Evolutionary conservation across 805 yeast genomes (phyloP).

Genomic region (Candida patagonica): DNA sequence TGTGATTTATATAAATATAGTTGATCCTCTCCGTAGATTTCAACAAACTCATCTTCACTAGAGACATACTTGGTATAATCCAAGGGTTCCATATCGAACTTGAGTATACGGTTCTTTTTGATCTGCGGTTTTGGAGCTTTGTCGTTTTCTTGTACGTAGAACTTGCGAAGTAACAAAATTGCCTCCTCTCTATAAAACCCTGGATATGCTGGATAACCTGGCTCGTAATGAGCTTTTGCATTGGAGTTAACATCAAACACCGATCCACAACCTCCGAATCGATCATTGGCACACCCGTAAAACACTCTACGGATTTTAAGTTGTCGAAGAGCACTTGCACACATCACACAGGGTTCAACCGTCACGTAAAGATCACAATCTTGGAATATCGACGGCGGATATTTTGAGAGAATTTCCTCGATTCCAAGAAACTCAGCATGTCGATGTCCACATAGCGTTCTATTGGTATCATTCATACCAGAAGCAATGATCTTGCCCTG

Average conservation of each 20-base stretch:
- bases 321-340: slow-evolving; percentile 86
- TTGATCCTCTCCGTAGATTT: slow-evolving; percentile 39
- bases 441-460: slow-evolving; percentile 67
- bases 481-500: slow-evolving; percentile 48
- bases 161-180: slow-evolving; percentile 65
- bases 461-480: slow-evolving; percentile 83
- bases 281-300: slow-evolving; percentile 89
- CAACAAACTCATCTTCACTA: slow-evolving; percentile 39
- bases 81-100: slow-evolving; percentile 47
- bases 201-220: slow-evolving; percentile 53
- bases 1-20: not conserved
- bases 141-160: slow-evolving; percentile 77
- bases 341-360: slow-evolving; percentile 97
- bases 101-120: slow-evolving; percentile 46
- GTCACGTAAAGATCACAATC: slow-evolving; percentile 77
- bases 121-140: slow-evolving; percentile 74
- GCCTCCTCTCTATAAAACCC: slow-evolving; percentile 79
- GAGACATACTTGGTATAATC: slow-evolving; percentile 44
- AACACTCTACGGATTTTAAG: slow-evolving; percentile 62
- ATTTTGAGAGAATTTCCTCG: slow-evolving; percentile 36
- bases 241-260: slow-evolving; percentile 55
- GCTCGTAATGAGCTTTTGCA: slow-evolving; percentile 20
- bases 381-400: slow-evolving; percentile 31
- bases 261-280: slow-evolving; percentile 96
- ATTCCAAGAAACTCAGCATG: slow-evolving; percentile 92